Base-by-base conservation (phyloP, 257 asterid genomes). In the Perilla frutescens region DNA sequence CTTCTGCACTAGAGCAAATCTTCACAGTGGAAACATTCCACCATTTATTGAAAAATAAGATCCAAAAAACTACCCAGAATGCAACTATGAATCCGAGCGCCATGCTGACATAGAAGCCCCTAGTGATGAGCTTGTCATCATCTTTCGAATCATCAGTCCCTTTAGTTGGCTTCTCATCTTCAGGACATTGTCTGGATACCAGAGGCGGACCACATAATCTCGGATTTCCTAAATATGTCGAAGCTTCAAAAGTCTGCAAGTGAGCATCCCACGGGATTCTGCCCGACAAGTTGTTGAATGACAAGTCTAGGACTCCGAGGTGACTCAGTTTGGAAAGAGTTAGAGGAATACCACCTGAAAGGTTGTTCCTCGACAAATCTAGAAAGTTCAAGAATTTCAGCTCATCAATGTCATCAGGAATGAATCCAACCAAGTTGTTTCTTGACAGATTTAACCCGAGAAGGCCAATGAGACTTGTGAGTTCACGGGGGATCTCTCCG, bases 231-330 rank as follows among this genome's bases (percentile, higher is more conserved):
- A 12, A 6, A 6, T 5, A 61, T 2, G n/a, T 4, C 5, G 67
- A 61, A 37, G 34, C 50, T 0, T 37, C 10, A 31, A 61, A 61
- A n/a, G 67, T 61, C 49, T 37, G 67, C 67, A 61, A 4, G 7
- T 14, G 49, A 20, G 11, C 8, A 9, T 8, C 44, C 49, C 44
- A 39, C 14, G 67, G 67, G 20, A 61, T 61, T 40, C 26, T 39
- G 9, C 67, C 67, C 1, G 34, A 14, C n/a, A 61, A 14, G 29
- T 61, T 61, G 47, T 83, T 83, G 64, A 57, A 73, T 2, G 87
- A 80, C 78, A 83, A 77, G 68, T 83, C 57, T 56, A 83, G 44
- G 4, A 40, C 49, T 14, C 67, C 67, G 6, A 61, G 49, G 44
- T 40, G 51, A 47, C 67, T 43, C 26, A 61, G 3, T 61, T 61